Conservation (phyloP, 306 rosid genomes). For the Sophora flavescens region DNA sequence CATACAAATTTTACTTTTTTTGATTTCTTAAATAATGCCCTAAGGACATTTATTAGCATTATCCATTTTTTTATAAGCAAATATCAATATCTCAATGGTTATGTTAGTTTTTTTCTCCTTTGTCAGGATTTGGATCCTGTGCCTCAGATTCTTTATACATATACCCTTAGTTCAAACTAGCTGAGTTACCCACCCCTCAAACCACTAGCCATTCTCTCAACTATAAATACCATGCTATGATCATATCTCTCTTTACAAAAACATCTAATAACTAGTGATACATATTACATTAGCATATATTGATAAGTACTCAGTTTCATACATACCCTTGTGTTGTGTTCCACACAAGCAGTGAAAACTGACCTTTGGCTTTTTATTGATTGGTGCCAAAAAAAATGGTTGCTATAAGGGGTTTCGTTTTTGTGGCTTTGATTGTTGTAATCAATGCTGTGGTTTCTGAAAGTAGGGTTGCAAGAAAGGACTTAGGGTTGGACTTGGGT, state of each 20-base stretch:
- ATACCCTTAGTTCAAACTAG: too few species aligned
- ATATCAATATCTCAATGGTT: too few species aligned
- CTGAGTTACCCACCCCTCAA: too few species aligned
- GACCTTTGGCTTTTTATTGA: not conserved
- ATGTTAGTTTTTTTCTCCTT: too few species aligned
- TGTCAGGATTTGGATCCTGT: too few species aligned
- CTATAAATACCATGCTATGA: constrained; percentile 30
- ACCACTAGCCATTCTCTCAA: not conserved
- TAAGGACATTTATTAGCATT: too few species aligned
- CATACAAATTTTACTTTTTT: too few species aligned
- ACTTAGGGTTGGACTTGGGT: constrained; percentile 72
- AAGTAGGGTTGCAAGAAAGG: constrained; percentile 67
- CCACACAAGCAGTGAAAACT: not conserved
- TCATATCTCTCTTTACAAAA: not conserved
- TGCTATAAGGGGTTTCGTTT: constrained; percentile 36
- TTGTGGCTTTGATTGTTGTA: constrained; percentile 56
- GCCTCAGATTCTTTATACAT: too few species aligned
- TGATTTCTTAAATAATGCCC: too few species aligned
- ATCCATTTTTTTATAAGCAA: too few species aligned
- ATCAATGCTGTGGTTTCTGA: constrained; percentile 44
- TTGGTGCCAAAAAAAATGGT: constrained; percentile 33
- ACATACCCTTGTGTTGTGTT: constrained; percentile 8
- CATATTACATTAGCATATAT: not conserved
- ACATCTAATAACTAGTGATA: not conserved
- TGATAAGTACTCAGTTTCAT: not conserved